These are phyloP conservation scores for Boletales sp. DNA, from an alignment of 768 basidiomycete species.

Conservation along the genomic window DNA sequence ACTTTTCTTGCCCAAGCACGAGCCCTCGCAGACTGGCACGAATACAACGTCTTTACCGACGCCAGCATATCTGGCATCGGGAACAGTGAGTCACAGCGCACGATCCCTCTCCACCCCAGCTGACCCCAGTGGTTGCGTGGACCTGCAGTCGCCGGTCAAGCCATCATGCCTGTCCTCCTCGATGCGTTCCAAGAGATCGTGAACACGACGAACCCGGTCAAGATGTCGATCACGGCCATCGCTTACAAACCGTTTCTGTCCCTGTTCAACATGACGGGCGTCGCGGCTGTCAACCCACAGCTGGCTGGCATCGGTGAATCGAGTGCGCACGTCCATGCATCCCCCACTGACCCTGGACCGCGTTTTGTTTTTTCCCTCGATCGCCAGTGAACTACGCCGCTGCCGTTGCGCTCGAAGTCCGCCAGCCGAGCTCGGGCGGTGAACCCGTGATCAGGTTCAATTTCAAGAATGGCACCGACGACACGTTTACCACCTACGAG, in stretches of 20 bases:
- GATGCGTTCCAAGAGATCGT: conserved; percentile 49
- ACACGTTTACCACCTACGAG: conserved; percentile 45
- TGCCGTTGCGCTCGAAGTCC: conserved; percentile 56
- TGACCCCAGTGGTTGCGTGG: too few relatives aligned
- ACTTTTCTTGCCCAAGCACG: conserved; percentile 52
- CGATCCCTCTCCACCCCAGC: not conserved
- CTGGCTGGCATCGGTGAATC: conserved; percentile 55
- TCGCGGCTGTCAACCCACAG: conserved; percentile 45
- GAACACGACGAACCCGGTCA: conserved; percentile 48
- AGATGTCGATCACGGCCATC: conserved; percentile 56
- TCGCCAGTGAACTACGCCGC: conserved; percentile 58
- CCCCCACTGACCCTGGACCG: not conserved
- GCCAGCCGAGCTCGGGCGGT: conserved; percentile 41
- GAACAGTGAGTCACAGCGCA: conserved; percentile 44
- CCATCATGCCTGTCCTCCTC: conserved; percentile 61
- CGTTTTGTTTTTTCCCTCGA: too few relatives aligned
- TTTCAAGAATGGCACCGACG: conserved; percentile 66
- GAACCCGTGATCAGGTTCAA: conserved; percentile 57
- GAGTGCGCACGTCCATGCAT: not conserved
- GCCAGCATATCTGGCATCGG: conserved; percentile 53
- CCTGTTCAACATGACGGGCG: conserved; percentile 73
- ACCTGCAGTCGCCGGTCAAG: conserved; percentile 57
- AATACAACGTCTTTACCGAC: conserved; percentile 64
- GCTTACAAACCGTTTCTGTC: conserved; percentile 79
- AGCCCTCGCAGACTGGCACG: conserved; percentile 68